These are phyloP conservation scores for Endothia cerciana DNA, from an alignment of 2,329 filamentous ascomycete species.

Conservation along the genomic window DNA sequence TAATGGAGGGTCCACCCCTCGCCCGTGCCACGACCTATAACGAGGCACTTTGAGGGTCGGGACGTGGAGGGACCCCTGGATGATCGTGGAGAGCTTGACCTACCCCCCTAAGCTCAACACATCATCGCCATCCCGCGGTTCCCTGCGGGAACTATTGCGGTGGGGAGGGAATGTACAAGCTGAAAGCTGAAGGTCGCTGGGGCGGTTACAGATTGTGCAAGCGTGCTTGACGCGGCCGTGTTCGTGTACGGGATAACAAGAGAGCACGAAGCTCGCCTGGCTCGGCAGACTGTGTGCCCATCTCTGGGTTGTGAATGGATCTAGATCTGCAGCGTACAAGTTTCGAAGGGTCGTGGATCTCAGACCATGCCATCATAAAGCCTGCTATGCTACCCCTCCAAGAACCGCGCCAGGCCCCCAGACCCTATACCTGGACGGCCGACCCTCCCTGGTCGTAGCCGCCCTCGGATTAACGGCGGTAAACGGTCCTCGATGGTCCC, in stretches of 20 bases:
- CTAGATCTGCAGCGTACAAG: conserved; percentile 17
- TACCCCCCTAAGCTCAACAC: conserved; percentile 15
- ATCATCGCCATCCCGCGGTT: conserved; percentile 18
- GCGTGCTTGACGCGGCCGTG: conserved; percentile 25
- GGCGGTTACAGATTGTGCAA: conserved; percentile 27
- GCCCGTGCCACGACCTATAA: conserved; percentile 7
- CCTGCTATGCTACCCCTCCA: conserved; percentile 8
- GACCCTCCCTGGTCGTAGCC: not conserved
- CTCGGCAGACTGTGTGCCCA: conserved; percentile 20
- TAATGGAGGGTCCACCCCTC: conserved; percentile 5
- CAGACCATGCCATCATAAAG: conserved; percentile 22
- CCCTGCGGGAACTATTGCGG: not conserved
- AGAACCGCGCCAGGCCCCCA: not conserved
- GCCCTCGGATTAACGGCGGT: not conserved
- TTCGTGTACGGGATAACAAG: conserved; percentile 10
- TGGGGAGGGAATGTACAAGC: conserved; percentile 7
- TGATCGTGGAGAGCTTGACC: not conserved
- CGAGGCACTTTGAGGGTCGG: conserved; percentile 9
- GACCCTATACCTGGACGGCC: not conserved
- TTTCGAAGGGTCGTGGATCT: conserved; percentile 22
- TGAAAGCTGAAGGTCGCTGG: conserved; percentile 15
- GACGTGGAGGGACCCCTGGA: conserved; percentile 14
- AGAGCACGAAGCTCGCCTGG: conserved; percentile 22
- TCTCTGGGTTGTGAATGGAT: conserved; percentile 14
- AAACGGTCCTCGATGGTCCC: not conserved